These are phyloP conservation scores for Bondarzewia mesenterica DNA, from an alignment of 1,284 basidiomycete species.

Conservation along the genomic window DNA sequence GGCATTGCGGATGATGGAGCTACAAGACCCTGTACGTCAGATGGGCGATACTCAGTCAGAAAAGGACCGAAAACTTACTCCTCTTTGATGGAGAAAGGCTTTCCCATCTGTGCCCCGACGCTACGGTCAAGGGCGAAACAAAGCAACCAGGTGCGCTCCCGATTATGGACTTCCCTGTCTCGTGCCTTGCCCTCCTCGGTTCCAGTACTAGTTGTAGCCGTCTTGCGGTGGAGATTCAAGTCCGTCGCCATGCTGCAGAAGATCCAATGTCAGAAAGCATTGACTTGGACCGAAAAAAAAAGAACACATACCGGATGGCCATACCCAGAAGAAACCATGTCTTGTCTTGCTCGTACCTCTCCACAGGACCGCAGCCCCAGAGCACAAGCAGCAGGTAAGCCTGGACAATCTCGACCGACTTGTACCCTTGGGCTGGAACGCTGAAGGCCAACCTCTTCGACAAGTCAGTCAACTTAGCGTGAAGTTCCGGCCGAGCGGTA, in stretches of 20 bases:
- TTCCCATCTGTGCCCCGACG: conserved; percentile 89
- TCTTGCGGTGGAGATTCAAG: conserved; percentile 90
- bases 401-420: conserved; percentile 93
- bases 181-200: conserved; percentile 68
- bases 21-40: conserved; percentile 19
- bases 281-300: too few relatives aligned
- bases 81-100: conserved; percentile 78
- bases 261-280: conserved; percentile 1
- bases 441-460: conserved; percentile 90
- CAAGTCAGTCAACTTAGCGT: conserved; percentile 72
- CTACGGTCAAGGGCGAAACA: conserved; percentile 90
- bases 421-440: conserved; percentile 81
- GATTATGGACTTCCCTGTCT: conserved; percentile 82
- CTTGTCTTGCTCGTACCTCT: conserved; percentile 93
- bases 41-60: background rate
- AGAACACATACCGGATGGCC: conserved; percentile 59
- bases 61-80: conserved; percentile 49
- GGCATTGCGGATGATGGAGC: conserved; percentile 84
- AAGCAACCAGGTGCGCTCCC: conserved; percentile 90
- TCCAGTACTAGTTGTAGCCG: conserved; percentile 57
- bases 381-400: conserved; percentile 78
- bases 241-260: conserved; percentile 86
- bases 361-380: conserved; percentile 88
- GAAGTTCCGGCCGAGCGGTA: conserved; percentile 74
- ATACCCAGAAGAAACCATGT: conserved; percentile 90